Conservation (phyloP, 2,329 filamentous ascomycete genomes). For the Daldinia sp. region DNA sequence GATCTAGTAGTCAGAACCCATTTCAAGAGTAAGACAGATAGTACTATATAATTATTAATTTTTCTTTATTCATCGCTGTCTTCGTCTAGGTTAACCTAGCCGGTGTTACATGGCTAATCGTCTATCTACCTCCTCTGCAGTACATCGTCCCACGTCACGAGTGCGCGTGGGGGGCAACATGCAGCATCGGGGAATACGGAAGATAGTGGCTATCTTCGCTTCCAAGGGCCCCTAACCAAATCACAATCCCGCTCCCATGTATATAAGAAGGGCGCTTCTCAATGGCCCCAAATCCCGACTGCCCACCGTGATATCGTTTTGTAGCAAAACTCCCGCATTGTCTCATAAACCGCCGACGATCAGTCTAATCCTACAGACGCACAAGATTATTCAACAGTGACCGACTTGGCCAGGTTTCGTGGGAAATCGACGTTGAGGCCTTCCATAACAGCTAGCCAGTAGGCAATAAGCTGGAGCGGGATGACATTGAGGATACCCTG, state of each 20-base stretch:
- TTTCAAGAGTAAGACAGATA: neutral
- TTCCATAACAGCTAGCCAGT: conserved; percentile 97
- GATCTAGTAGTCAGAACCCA: neutral
- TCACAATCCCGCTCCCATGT: conserved; percentile 38
- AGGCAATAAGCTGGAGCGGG: conserved; percentile 96
- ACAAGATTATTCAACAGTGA: conserved; percentile 88
- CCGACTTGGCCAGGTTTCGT: conserved; percentile 97
- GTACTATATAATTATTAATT: conserved; percentile 17
- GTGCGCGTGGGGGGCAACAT: conserved; percentile 26
- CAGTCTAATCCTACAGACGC: conserved; percentile 27
- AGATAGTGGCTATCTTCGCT: conserved; percentile 27
- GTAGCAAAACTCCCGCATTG: conserved; percentile 45
- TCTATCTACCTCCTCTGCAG: conserved; percentile 33
- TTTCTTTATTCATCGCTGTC: conserved; percentile 32
- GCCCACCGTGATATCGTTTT: conserved; percentile 42
- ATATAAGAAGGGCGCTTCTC: conserved; percentile 42
- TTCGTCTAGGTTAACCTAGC: conserved; percentile 29
- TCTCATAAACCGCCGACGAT: conserved; percentile 35
- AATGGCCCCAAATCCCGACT: conserved; percentile 43
- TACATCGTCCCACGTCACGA: conserved; percentile 25
- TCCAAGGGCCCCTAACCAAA: conserved; percentile 28
- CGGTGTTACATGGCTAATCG: conserved; percentile 24
- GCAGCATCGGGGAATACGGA: conserved; percentile 25
- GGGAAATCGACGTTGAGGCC: conserved; percentile 98
- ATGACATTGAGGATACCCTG: conserved; percentile 99